phyloP scores from a whole-genome alignment of 1,139 yeast genomes.

The Hansenula lynferdii region DNA sequence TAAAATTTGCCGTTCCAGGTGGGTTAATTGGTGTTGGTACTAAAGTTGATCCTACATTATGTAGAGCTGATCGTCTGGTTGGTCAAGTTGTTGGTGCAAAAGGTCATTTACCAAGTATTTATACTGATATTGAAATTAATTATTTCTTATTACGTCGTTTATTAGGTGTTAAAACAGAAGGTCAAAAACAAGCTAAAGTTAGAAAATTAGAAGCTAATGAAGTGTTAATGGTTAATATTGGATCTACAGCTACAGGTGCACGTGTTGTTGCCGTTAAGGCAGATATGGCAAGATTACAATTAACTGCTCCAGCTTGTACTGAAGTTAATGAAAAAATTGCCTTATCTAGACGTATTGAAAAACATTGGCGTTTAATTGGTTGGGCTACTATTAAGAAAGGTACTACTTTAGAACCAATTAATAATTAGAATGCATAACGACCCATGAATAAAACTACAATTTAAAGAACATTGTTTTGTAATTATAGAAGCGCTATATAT shows the following conservation, averaged over 20 bases:
- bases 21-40: constrained; percentile 99
- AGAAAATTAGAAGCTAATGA: constrained; percentile 92
- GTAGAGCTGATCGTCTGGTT: constrained; percentile 98
- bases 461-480: not conserved
- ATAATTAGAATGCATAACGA: constrained; percentile 19
- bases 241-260: constrained; percentile 99
- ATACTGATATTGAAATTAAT: constrained; percentile 95
- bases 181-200: constrained; percentile 95
- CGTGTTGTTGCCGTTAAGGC: constrained; percentile 98
- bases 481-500: not conserved
- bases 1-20: constrained; percentile 99
- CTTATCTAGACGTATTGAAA: constrained; percentile 96
- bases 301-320: constrained; percentile 98
- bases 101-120: constrained; percentile 92
- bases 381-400: constrained; percentile 99
- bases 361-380: constrained; percentile 99
- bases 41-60: constrained; percentile 95
- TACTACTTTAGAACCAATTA: constrained; percentile 71
- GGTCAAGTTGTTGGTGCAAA: constrained; percentile 99
- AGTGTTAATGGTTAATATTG: constrained; percentile 98
- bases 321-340: constrained; percentile 98
- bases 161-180: constrained; percentile 98
- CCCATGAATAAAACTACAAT: not conserved
- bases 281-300: constrained; percentile 97
- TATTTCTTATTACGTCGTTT: constrained; percentile 95